phyloP scores from a whole-genome alignment of 1,284 basidiomycete species.

The Thelephora terrestris region DNA sequence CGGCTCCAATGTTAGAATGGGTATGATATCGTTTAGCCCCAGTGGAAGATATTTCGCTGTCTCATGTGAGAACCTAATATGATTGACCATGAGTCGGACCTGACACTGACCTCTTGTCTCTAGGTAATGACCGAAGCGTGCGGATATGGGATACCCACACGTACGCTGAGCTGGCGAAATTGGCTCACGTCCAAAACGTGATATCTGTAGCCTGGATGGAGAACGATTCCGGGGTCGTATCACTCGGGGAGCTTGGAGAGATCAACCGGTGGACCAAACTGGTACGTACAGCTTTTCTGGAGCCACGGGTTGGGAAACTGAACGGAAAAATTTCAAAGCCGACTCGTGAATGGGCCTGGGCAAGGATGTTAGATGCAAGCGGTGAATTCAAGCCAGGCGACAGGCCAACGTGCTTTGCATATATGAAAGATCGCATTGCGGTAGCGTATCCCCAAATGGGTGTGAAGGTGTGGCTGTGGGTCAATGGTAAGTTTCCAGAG shows the following conservation, averaged over 20 bases:
- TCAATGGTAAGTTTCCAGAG: slow-evolving; percentile 32
- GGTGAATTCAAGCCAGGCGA: slow-evolving; percentile 25
- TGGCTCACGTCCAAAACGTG: slow-evolving; percentile 31
- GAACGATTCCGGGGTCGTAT: slow-evolving; percentile 41
- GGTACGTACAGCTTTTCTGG: slow-evolving; percentile 24
- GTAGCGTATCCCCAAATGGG: slow-evolving; percentile 46
- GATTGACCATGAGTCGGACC: background rate
- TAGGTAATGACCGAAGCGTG: slow-evolving; percentile 45
- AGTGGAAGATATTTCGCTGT: slow-evolving; percentile 17
- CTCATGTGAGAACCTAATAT: slow-evolving; percentile 11
- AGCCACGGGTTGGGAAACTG: background rate
- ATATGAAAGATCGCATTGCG: slow-evolving; percentile 45
- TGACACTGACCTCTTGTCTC: slow-evolving; percentile 1
- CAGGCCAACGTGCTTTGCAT: slow-evolving; percentile 43
- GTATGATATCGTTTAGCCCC: slow-evolving; percentile 12
- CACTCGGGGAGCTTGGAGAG: slow-evolving; percentile 44
- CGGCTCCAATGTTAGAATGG: slow-evolving; percentile 9
- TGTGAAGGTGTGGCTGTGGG: slow-evolving; percentile 56
- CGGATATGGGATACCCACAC: slow-evolving; percentile 40
- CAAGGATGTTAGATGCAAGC: slow-evolving; percentile 37
- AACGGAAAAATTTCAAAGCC: background rate
- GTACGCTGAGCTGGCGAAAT: slow-evolving; percentile 32
- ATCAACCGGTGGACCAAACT: slow-evolving; percentile 47
- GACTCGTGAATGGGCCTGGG: slow-evolving; percentile 48
- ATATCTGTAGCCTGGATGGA: slow-evolving; percentile 46